Base-by-base conservation (phyloP, 306 rosid species). In the Prunus campanulata region DNA sequence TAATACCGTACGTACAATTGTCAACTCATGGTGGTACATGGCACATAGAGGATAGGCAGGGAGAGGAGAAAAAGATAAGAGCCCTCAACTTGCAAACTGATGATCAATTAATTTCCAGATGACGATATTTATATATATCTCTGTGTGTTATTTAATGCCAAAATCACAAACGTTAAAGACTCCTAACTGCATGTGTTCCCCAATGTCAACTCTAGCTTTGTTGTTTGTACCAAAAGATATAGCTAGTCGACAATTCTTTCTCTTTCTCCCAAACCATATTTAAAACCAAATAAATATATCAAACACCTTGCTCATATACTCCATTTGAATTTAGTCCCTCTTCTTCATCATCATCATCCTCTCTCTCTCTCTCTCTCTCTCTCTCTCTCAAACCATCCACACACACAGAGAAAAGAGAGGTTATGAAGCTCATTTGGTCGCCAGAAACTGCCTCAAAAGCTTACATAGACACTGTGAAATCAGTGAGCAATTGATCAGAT, bases 381-480 rank as follows among this genome's bases (percentile, higher is more conserved):
- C 25, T 54, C 64, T 54, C 64, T 74, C 70, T 56, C 65, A 10
- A 25, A 25, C 9, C 35, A 44, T 24, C 35, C 16, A 12, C 35
- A 24, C 1, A 32, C 2, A 16, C 1, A 78, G 15, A 51, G 27
- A 54, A 15, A 30, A 73, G 76, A 71, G 42, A 55, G 47, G 63
- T 9, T 16, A 93, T 93, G 98, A 93, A 91, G 97, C 98, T 93
- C 22, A 83, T 85, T 76, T 93, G 98, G 98, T 91, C 96, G 11
- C 97, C 97, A n/a, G 97, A 93, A 77, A 77, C 86, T 6, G 97
- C 98, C 65, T 88, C 88, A 4, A 85, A 87, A 75, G 90, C 98
- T 46, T 93, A 91, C 75, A 63, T 93, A 47, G 97, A 89, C 63
- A 93, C 98, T 11, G 90, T 93, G 1, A 84, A 90, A 87, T 80